Evolutionary conservation across 2,329 filamentous ascomycete species (phyloP).

Genomic region (Botryotinia convoluta): DNA sequence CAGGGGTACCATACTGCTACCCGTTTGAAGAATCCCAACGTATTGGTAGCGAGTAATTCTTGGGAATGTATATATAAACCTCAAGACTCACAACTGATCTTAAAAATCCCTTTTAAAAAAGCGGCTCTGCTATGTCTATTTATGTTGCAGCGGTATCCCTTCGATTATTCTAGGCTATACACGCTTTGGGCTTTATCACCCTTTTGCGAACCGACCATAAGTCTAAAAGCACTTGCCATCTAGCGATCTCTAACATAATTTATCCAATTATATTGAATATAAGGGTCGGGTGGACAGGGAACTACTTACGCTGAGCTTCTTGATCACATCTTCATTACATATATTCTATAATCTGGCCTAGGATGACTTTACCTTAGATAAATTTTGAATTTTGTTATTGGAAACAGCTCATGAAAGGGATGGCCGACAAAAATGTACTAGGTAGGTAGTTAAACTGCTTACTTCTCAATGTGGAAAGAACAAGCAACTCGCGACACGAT

Average conservation of each 20-base stretch:
- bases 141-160: neutral
- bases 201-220: neutral
- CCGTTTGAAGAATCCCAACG: neutral
- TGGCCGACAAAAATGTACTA: neutral
- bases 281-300: neutral
- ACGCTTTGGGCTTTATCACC: neutral
- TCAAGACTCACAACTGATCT: neutral
- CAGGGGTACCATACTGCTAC: neutral
- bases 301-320: neutral
- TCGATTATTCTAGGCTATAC: neutral
- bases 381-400: neutral
- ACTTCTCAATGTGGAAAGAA: slow-evolving; percentile 7
- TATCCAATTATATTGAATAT: neutral
- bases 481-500: neutral
- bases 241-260: neutral
- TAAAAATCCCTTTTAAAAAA: neutral
- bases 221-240: slow-evolving; percentile 10
- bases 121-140: neutral
- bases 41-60: slow-evolving; percentile 11
- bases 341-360: no score
- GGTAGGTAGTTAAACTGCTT: neutral
- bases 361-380: neutral
- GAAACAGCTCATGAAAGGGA: neutral
- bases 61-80: neutral
- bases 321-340: neutral